These are phyloP conservation scores for Raphidocelis subcapitata DNA, from an alignment of 139 green algal species.

Conservation along the genomic window DNA sequence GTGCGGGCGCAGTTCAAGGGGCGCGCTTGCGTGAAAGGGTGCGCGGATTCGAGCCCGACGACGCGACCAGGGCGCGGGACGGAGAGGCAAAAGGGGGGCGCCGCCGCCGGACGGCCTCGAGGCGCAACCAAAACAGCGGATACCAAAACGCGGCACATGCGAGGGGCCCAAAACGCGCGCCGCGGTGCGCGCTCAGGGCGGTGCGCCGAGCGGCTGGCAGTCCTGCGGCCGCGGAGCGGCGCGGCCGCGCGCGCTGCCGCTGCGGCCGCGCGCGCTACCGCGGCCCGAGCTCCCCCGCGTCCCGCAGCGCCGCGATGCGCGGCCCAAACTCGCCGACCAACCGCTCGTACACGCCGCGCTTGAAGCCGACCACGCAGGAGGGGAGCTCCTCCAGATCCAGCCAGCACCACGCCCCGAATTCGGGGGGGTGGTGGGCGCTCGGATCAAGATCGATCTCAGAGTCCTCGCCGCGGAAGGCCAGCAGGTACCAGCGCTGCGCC, in stretches of 20 bases:
- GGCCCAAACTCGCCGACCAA: constrained; percentile 7
- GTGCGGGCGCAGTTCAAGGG: too few species aligned
- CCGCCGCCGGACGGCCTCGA: too few species aligned
- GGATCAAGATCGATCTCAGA: constrained; percentile 23
- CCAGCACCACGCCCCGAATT: constrained; percentile 31
- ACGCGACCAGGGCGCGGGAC: too few species aligned
- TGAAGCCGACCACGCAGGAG: constrained; percentile 15
- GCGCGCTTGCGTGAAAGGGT: too few species aligned
- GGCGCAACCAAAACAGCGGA: too few species aligned
- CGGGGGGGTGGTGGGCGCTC: neutral
- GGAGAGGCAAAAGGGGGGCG: too few species aligned
- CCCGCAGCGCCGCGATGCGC: neutral
- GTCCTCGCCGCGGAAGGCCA: constrained; percentile 25
- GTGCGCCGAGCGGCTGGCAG: too few species aligned
- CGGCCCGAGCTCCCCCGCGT: neutral
- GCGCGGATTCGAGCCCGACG: too few species aligned
- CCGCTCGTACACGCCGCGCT: constrained; percentile 14
- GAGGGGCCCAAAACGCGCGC: too few species aligned
- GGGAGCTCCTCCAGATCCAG: constrained; percentile 18
- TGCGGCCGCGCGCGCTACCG: neutral
- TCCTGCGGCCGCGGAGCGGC: neutral
- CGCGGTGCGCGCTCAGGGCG: too few species aligned
- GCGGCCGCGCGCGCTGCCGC: neutral
- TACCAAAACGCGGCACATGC: too few species aligned
- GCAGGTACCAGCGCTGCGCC: constrained; percentile 38